These are phyloP conservation scores for Malassezia obtusa DNA, from an alignment of 1,284 basidiomycete genomes.

Conservation along the genomic window DNA sequence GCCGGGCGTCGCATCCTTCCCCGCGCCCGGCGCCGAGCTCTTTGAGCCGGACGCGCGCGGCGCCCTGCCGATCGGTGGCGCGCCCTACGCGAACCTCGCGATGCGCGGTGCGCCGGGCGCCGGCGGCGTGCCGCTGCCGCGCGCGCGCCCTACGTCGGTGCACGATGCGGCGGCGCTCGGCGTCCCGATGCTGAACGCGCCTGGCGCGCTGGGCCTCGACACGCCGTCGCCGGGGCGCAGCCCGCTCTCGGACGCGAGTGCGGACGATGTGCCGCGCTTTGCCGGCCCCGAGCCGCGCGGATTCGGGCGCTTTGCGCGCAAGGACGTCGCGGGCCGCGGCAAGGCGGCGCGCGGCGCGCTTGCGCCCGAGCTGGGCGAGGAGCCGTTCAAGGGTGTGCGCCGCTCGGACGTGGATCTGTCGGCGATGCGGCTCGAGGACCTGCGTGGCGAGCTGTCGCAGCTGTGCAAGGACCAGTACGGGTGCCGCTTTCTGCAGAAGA, in stretches of 20 bases:
- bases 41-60: neutral
- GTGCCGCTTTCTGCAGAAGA: constrained; percentile 96
- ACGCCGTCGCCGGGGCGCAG: neutral
- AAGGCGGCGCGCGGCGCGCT: constrained; percentile 1
- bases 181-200: neutral
- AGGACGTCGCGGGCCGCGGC: neutral
- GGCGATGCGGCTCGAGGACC: constrained; percentile 85
- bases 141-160: neutral
- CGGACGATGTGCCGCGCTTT: neutral
- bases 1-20: neutral
- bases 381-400: constrained; percentile 1
- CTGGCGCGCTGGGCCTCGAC: neutral
- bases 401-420: constrained; percentile 50
- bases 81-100: neutral
- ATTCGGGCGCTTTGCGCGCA: constrained; percentile 1
- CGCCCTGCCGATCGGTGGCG: neutral
- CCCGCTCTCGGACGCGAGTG: neutral
- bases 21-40: neutral
- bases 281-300: neutral
- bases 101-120: neutral
- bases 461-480: constrained; percentile 99
- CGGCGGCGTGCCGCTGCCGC: neutral
- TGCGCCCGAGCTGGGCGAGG: neutral
- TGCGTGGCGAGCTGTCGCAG: constrained; percentile 78
- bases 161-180: neutral